Base-by-base conservation (phyloP, 768 basidiomycete genomes). In the Podaxis pistillaris region DNA sequence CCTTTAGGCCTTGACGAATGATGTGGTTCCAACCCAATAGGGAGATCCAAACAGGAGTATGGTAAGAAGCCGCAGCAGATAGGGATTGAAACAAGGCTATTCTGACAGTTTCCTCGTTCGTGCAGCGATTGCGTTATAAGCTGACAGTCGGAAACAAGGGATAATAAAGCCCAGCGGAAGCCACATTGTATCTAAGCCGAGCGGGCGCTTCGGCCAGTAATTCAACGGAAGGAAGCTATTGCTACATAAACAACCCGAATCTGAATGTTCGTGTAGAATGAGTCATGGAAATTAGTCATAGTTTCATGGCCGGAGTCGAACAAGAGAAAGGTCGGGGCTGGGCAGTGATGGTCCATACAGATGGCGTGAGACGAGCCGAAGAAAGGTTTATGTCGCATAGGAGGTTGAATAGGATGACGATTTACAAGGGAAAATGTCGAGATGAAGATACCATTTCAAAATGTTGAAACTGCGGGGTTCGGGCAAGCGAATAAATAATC, bases 81-180 rank as follows among this genome's bases (percentile, higher is more conserved):
- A 60, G 59, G 38, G 51, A 60, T 26, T 53, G 59, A 33, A 49
- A 60, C 46, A 40, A 22, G 44, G 44, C n/a, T 19, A 41, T 7
- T n/a, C 44, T 46, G 19, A 19, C 9, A 46, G 44, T 19, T 46
- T 17, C 44, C 44, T 46, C 17, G 44, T 46, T n/a, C 19, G n/a
- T 6, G 15, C 2, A 19, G 12, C 15, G 7, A 28, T 50, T 50
- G 24, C 24, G 22, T 50, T 28, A 22, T 2, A 24, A 8, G 49
- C 49, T 22, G 49, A 50, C 24, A 22, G 49, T 50, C 22, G 22
- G 19, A 50, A 13, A 33, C 33, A 33, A 33, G 33, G 33, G 33
- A 33, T 33, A 33, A 33, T 50, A 17, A 22, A 5, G 26, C 26
- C 24, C 26, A 19, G n/a, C 7, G 44, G 44, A 46, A 46, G 17